Evolutionary conservation across 1,284 basidiomycete species (phyloP).

Genomic region (Boletellus sp.): DNA sequence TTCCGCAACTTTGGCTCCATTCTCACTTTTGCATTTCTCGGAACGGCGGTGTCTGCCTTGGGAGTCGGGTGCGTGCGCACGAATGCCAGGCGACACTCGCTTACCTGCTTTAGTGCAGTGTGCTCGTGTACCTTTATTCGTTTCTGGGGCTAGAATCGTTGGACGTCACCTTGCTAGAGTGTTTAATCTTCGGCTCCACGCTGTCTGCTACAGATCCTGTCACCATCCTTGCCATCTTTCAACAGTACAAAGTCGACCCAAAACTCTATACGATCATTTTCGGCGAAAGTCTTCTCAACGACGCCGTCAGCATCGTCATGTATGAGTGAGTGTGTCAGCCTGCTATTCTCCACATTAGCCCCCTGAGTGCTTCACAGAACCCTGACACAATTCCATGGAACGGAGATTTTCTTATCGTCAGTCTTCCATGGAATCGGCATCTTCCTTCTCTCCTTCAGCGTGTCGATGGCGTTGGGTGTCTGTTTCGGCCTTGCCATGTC

Average conservation of each 20-base stretch:
- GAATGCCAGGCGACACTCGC: conserved; percentile 12
- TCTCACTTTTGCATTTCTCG: conserved; percentile 92
- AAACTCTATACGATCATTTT: conserved; percentile 98
- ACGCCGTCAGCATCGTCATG: conserved; percentile 99
- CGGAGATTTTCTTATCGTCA: conserved; percentile 83
- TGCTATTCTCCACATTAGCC: background rate
- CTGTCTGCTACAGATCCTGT: conserved; percentile 98
- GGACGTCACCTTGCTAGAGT: conserved; percentile 81
- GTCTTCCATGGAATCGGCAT: conserved; percentile 95
- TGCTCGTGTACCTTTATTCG: conserved; percentile 95
- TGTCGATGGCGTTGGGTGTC: conserved; percentile 92
- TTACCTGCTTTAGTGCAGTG: conserved; percentile 59
- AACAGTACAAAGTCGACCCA: conserved; percentile 97
- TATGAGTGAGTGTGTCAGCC: conserved; percentile 80
- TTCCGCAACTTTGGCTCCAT: conserved; percentile 98
- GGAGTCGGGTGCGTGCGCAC: conserved; percentile 79
- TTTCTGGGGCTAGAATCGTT: conserved; percentile 87
- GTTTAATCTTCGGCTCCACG: conserved; percentile 94
- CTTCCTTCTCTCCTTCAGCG: conserved; percentile 92
- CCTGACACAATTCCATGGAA: conserved; percentile 86
- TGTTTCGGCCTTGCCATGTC: conserved; percentile 88
- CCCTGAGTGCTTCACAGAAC: conserved; percentile 54
- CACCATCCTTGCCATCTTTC: conserved; percentile 98
- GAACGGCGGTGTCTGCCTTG: conserved; percentile 95
- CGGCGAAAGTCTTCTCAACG: conserved; percentile 95